Conservation (phyloP, 2,329 filamentous ascomycete genomes). For the Apiospora phragmitis region DNA sequence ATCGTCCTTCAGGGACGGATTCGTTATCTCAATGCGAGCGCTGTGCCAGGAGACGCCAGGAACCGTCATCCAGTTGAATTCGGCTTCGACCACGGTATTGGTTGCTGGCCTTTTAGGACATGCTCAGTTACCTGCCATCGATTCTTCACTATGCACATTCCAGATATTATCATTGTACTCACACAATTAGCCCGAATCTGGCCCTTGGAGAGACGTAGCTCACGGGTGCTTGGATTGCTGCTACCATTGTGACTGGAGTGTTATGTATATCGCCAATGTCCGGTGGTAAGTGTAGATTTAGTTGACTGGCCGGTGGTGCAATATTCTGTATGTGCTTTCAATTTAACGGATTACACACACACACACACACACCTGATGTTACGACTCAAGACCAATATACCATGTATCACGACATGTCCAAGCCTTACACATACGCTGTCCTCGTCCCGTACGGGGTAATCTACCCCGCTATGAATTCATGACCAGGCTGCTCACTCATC, state of each 20-base stretch:
- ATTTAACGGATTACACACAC: too few species aligned
- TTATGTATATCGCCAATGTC: too few species aligned
- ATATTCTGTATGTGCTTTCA: not conserved
- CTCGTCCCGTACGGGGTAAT: not conserved
- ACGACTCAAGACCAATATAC: not conserved
- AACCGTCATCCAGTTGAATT: constrained; percentile 33
- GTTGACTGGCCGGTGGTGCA: not conserved
- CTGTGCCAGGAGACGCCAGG: constrained; percentile 32
- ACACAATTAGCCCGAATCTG: constrained; percentile 32
- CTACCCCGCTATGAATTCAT: not conserved
- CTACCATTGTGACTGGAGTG: constrained; percentile 8
- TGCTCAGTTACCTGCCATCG: not conserved
- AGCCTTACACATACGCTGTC: not conserved
- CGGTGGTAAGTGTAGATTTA: not conserved
- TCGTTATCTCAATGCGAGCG: constrained; percentile 31
- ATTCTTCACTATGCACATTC: not conserved
- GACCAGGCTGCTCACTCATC: not conserved
- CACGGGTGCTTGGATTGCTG: constrained; percentile 19
- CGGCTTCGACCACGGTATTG: constrained; percentile 35
- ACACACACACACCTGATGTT: not conserved
- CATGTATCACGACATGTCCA: not conserved
- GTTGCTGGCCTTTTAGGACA: constrained; percentile 25
- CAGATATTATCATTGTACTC: not conserved
- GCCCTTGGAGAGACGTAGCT: constrained; percentile 25
- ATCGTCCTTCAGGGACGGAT: constrained; percentile 29